Percentiles rank a stretch among this genome's conserved stretches.
These are phyloP conservation scores for Corchorus capsularis DNA, from an alignment of 345 rosid genomes.

Conservation along the genomic window DNA sequence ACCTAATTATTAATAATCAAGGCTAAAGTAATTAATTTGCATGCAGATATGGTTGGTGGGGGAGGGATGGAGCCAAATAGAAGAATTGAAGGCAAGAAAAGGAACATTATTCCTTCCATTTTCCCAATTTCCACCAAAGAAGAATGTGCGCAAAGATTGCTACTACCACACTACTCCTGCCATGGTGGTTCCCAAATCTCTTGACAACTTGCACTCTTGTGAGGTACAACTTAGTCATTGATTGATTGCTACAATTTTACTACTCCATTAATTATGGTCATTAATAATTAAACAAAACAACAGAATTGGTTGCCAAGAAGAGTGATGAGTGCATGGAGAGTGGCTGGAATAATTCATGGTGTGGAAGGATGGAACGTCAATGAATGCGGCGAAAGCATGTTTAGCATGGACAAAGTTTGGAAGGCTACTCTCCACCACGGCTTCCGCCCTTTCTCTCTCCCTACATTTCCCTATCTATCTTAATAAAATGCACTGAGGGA, in stretches of 20 bases:
- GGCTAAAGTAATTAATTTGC: background rate
- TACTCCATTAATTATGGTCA: too few species aligned
- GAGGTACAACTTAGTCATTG: slow-evolving; percentile 13
- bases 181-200: slow-evolving; percentile 9
- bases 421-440: too few species aligned
- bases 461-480: too few species aligned
- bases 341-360: slow-evolving; percentile 64
- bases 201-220: slow-evolving; percentile 20
- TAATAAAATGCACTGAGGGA: too few species aligned
- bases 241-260: too few species aligned
- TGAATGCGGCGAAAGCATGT: slow-evolving; percentile 23
- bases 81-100: slow-evolving; percentile 14
- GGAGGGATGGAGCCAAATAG: slow-evolving; percentile 14
- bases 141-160: slow-evolving; percentile 13
- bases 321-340: slow-evolving; percentile 76
- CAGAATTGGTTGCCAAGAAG: slow-evolving; percentile 78
- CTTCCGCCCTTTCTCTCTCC: too few species aligned
- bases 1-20: background rate
- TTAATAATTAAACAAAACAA: background rate
- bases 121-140: slow-evolving; percentile 18
- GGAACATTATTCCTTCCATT: slow-evolving; percentile 6
- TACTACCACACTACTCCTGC: slow-evolving; percentile 22
- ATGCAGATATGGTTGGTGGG: background rate
- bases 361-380: slow-evolving; percentile 63
- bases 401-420: too few species aligned